Conservation (phyloP, 2,329 filamentous ascomycete genomes). For the Clarireedia paspali region DNA sequence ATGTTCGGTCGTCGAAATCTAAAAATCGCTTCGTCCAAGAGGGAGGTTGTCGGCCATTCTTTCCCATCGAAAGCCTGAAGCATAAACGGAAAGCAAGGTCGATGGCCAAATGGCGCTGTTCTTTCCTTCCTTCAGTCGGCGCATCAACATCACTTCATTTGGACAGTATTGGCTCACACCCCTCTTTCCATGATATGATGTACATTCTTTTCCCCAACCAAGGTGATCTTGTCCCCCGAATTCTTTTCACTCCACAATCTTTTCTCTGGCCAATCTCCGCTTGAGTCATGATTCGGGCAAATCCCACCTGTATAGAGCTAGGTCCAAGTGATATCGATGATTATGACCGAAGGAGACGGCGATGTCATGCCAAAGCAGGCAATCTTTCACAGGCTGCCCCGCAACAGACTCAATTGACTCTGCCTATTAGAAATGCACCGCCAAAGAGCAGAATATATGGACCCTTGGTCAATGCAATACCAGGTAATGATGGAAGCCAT, state of each 20-base stretch:
- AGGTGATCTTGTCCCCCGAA: neutral
- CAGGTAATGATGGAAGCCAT: constrained; percentile 6
- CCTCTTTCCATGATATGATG: neutral
- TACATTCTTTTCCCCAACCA: neutral
- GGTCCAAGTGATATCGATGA: constrained; percentile 22
- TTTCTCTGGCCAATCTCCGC: neutral
- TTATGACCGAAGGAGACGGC: constrained; percentile 17
- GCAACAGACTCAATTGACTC: neutral
- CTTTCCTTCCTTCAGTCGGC: too few species aligned
- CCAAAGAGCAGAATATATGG: neutral
- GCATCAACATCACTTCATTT: too few species aligned
- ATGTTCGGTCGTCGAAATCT: too few species aligned
- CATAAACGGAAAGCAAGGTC: too few species aligned
- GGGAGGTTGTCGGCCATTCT: too few species aligned
- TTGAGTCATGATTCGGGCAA: constrained; percentile 23
- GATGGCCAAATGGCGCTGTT: too few species aligned
- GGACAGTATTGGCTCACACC: too few species aligned
- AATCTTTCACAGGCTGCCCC: neutral
- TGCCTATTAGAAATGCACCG: neutral
- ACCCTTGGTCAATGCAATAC: neutral
- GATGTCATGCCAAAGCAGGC: neutral
- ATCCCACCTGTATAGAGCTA: constrained; percentile 20
- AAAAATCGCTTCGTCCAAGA: too few species aligned
- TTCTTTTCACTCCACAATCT: neutral
- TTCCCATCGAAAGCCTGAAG: too few species aligned